phyloP scores from a whole-genome alignment of 257 asterid genomes.

The Cordia subcordata region DNA sequence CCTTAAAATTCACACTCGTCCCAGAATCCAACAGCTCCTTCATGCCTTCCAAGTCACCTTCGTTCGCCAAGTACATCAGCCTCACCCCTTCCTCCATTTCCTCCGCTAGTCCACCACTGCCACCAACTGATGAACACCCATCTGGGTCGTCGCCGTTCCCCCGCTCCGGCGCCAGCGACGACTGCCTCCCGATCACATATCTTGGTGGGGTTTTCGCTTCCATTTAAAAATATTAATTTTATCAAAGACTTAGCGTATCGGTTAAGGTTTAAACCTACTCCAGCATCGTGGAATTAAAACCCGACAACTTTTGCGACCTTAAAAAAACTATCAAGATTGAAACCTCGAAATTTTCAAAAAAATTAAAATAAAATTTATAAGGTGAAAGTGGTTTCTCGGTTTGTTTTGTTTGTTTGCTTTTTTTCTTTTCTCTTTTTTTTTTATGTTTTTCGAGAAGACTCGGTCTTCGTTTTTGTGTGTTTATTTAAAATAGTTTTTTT shows the following conservation, averaged over 20 bases:
- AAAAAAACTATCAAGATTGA: no score
- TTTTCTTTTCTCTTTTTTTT: neutral
- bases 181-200: conserved; percentile 57
- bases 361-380: neutral
- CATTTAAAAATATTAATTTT: no score
- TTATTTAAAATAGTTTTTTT: no score
- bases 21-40: conserved; percentile 57
- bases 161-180: conserved; percentile 53
- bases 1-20: conserved; percentile 56
- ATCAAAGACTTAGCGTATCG: no score
- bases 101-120: conserved; percentile 32
- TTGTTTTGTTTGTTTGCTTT: neutral
- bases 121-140: conserved; percentile 17
- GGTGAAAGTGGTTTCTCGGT: neutral
- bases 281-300: no score
- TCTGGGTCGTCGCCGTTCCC: conserved; percentile 16
- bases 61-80: conserved; percentile 70
- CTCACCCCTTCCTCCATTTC: conserved; percentile 57
- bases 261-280: no score
- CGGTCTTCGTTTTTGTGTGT: no score
- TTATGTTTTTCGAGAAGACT: neutral
- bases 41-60: conserved; percentile 78
- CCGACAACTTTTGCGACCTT: no score
- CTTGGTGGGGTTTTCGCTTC: conserved; percentile 56
- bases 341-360: neutral